Conservation (phyloP, 2,329 filamentous ascomycete species). For the Allantophomopsis cytisporea region DNA sequence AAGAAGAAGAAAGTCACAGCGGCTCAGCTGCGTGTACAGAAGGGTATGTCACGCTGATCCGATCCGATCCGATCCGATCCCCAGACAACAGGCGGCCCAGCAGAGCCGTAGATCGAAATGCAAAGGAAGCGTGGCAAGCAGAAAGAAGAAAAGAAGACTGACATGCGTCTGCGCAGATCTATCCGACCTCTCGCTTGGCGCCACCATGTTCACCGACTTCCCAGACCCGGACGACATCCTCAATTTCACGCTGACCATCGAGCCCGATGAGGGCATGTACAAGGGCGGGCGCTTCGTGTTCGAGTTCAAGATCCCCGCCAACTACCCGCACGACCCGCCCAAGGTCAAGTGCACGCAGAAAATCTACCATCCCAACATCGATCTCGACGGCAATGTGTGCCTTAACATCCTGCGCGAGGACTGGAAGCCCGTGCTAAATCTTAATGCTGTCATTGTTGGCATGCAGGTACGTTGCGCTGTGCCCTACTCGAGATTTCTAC, state of each 20-base stretch:
- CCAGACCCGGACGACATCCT: conserved; percentile 76
- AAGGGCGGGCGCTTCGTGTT: conserved; percentile 80
- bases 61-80: no score
- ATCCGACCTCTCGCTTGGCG: conserved; percentile 64
- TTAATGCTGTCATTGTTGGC: conserved; percentile 93
- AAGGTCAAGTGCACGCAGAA: conserved; percentile 96
- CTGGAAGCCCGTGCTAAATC: conserved; percentile 95
- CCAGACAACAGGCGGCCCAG: no score
- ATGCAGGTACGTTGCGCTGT: conserved; percentile 48
- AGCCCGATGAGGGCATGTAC: conserved; percentile 81
- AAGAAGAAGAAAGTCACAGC: conserved; percentile 99
- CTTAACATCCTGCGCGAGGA: conserved; percentile 94
- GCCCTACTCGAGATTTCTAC: background rate
- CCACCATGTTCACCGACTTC: conserved; percentile 72
- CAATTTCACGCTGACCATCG: conserved; percentile 70
- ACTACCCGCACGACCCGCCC: conserved; percentile 92
- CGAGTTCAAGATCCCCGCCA: conserved; percentile 82
- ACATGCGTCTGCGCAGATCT: conserved; percentile 40
- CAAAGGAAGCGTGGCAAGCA: no score
- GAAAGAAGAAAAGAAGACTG: background rate
- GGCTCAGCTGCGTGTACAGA: conserved; percentile 88
- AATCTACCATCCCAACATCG: conserved; percentile 99
- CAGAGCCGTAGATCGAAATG: background rate
- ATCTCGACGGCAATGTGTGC: conserved; percentile 94
- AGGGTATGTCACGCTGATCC: conserved; percentile 44